phyloP scores from a whole-genome alignment of 176 grass and related monocot genomes.

The Poa annua region DNA sequence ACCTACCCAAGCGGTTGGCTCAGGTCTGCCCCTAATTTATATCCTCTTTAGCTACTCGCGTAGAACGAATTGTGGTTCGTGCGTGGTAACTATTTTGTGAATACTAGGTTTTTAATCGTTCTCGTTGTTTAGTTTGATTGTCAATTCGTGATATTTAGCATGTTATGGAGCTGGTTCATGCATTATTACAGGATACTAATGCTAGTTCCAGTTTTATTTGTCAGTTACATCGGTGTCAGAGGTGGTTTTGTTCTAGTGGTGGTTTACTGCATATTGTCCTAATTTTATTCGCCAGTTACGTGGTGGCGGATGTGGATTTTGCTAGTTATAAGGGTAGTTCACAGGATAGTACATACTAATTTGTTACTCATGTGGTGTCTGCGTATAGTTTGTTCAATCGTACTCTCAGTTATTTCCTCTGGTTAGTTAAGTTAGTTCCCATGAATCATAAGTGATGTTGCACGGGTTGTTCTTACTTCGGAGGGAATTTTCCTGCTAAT shows the following conservation, averaged over 20 bases:
- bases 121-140: not conserved
- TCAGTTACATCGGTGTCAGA: not conserved
- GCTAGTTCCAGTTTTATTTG: constrained; percentile 7
- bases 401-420: not conserved
- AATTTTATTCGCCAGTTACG: not conserved
- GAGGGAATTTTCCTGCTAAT: not conserved
- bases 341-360: not conserved
- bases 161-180: not conserved
- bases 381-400: not conserved
- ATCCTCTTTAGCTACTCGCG: not conserved
- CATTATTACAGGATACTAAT: not conserved
- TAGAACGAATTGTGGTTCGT: not conserved
- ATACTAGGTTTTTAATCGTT: not conserved
- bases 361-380: constrained; percentile 5
- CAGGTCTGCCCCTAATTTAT: constrained; percentile 51
- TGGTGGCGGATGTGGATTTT: not conserved
- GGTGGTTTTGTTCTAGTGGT: constrained; percentile 4
- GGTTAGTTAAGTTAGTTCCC: not conserved
- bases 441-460: not conserved
- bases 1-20: constrained; percentile 68
- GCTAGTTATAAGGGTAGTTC: not conserved
- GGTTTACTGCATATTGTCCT: not conserved
- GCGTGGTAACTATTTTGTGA: not conserved
- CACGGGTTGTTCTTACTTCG: not conserved
- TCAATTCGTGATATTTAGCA: not conserved